A percentile compares a stretch with the other conserved stretches of the same genome.
These are phyloP conservation scores for Yarrowia hollandica DNA, from an alignment of 805 yeast species.

Conservation along the genomic window DNA sequence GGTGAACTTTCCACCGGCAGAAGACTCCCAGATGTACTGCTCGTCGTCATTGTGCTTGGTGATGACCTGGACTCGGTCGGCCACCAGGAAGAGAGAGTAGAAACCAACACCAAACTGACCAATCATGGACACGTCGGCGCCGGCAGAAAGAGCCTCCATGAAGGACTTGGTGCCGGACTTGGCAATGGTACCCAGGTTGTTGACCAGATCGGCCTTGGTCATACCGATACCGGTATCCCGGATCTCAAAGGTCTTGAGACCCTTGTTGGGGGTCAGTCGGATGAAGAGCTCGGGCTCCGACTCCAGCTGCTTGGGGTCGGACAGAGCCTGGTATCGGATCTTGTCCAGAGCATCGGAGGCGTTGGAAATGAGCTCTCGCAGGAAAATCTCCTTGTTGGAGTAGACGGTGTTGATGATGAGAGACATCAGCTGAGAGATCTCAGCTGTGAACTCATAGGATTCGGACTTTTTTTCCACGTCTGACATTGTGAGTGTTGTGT, in stretches of 20 bases:
- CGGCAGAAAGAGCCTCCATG: constrained; percentile 99
- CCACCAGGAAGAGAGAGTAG: constrained; percentile 98
- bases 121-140: constrained; percentile 99
- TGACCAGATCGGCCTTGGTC: constrained; percentile 98
- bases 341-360: constrained; percentile 99
- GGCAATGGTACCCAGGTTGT: constrained; percentile 99
- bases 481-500: constrained; percentile 10
- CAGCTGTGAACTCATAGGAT: constrained; percentile 91
- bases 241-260: constrained; percentile 88
- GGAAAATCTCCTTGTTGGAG: constrained; percentile 98
- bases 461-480: constrained; percentile 35
- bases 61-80: constrained; percentile 97
- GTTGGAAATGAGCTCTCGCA: constrained; percentile 97
- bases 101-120: constrained; percentile 99
- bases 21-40: constrained; percentile 99
- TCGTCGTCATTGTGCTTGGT: constrained; percentile 99
- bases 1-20: constrained; percentile 99
- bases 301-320: constrained; percentile 89
- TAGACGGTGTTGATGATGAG: constrained; percentile 99
- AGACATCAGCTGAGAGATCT: constrained; percentile 99
- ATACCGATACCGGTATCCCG: constrained; percentile 99
- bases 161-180: constrained; percentile 99
- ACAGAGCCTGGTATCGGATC: constrained; percentile 93
- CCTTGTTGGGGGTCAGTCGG: constrained; percentile 96
- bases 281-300: constrained; percentile 95